These are phyloP conservation scores for Rasamsonia emersonii DNA, from an alignment of 2,329 filamentous ascomycete genomes.

Conservation along the genomic window DNA sequence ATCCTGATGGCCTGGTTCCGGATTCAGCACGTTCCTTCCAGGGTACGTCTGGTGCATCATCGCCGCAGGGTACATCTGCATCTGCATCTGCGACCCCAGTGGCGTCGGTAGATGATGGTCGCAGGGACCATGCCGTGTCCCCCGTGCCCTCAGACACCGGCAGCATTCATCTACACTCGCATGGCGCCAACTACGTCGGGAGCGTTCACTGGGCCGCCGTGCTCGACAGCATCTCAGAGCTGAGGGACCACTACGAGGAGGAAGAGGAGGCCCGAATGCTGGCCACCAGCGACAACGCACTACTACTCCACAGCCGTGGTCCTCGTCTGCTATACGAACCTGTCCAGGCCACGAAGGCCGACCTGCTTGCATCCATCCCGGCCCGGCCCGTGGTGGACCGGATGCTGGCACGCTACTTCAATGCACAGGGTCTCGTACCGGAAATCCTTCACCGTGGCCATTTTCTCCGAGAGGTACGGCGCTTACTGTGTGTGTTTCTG, in stretches of 20 bases:
- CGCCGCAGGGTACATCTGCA: no score
- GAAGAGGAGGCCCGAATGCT: background rate
- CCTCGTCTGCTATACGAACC: slow-evolving; percentile 6
- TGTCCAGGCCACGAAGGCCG: slow-evolving; percentile 2
- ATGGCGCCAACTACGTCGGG: slow-evolving; percentile 1
- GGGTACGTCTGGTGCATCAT: no score
- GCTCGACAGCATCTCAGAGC: slow-evolving; percentile 5
- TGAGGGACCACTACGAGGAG: slow-evolving; percentile 2
- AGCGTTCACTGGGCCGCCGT: slow-evolving; percentile 4
- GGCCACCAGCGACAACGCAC: background rate
- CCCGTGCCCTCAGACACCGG: background rate
- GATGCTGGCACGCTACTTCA: slow-evolving; percentile 8
- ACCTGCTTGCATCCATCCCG: slow-evolving; percentile 4
- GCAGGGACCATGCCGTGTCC: no score
- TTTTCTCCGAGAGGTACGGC: slow-evolving; percentile 1
- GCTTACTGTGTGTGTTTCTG: background rate
- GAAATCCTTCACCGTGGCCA: slow-evolving; percentile 1
- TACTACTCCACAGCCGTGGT: background rate
- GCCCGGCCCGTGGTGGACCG: slow-evolving; percentile 6
- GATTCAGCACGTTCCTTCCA: no score
- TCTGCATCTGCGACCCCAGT: no score
- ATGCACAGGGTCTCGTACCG: slow-evolving; percentile 2
- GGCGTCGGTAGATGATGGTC: no score
- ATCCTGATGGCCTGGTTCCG: no score
- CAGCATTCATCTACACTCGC: slow-evolving; percentile 2